Conservation (phyloP, 164 flowering plant species). For the Vitis labrusca region DNA sequence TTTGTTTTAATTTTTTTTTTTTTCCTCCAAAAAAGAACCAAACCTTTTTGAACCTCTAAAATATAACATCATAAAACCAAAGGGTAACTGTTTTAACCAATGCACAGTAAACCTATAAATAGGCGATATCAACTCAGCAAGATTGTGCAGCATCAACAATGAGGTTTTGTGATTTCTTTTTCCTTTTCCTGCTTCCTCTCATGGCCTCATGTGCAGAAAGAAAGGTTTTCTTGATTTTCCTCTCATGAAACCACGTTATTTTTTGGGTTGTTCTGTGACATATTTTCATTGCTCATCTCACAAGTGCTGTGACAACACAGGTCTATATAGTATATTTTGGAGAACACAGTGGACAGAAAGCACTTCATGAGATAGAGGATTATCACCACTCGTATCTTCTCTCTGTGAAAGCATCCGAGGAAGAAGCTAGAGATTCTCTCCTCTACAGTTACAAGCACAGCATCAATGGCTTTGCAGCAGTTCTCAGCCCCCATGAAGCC, state of each 20-base stretch:
- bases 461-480: slow-evolving; percentile 92
- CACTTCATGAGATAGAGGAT: slow-evolving; percentile 54
- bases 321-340: slow-evolving; percentile 3
- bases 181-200: slow-evolving; percentile 44
- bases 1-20: too few species aligned
- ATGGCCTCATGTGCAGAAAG: slow-evolving; percentile 30
- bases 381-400: slow-evolving; percentile 56
- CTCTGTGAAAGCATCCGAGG: slow-evolving; percentile 56
- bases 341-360: slow-evolving; percentile 1
- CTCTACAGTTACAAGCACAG: slow-evolving; percentile 84
- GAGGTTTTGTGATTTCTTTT: not conserved
- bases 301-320: not conserved
- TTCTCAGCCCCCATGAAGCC: slow-evolving; percentile 69
- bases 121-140: too few species aligned
- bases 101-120: too few species aligned
- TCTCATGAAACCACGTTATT: not conserved
- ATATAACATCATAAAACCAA: too few species aligned
- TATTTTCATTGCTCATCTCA: too few species aligned
- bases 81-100: too few species aligned
- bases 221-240: slow-evolving; percentile 24
- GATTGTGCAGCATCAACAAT: too few species aligned
- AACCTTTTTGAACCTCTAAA: too few species aligned
- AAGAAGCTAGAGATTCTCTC: slow-evolving; percentile 66
- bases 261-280: too few species aligned
- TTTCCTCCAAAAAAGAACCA: too few species aligned